phyloP scores from a whole-genome alignment of 352 stramenopile genomes.

The Phytophthora pistaciae region DNA sequence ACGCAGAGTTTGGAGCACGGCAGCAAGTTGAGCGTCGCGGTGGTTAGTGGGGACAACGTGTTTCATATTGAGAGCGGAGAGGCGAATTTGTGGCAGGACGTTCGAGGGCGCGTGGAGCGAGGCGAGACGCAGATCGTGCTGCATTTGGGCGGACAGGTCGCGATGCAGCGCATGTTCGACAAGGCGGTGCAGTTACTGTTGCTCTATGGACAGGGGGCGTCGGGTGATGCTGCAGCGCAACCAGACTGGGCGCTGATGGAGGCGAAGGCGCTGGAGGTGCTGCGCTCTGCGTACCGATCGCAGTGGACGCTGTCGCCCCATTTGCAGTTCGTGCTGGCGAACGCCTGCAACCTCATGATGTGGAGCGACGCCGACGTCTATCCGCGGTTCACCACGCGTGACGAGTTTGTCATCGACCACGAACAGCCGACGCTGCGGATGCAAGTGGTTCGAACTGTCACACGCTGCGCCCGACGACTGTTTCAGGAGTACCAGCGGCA shows the following conservation, averaged over 20 bases:
- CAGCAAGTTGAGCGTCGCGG: constrained; percentile 35
- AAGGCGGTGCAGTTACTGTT: constrained; percentile 69
- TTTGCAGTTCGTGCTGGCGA: constrained; percentile 64
- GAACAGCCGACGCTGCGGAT: constrained; percentile 76
- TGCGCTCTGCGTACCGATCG: constrained; percentile 73
- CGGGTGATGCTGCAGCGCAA: constrained; percentile 8
- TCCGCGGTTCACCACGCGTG: constrained; percentile 60
- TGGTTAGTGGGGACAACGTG: constrained; percentile 63
- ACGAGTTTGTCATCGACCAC: constrained; percentile 67
- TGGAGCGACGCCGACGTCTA: constrained; percentile 85
- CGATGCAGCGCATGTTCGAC: constrained; percentile 76
- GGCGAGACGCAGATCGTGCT: constrained; percentile 53
- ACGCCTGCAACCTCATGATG: constrained; percentile 85
- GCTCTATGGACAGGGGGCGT: constrained; percentile 47
- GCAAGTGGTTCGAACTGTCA: constrained; percentile 77
- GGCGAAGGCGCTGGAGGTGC: constrained; percentile 48
- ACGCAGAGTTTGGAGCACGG: constrained; percentile 54
- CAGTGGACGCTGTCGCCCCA: constrained; percentile 68
- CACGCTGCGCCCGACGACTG: constrained; percentile 63
- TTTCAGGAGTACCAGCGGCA: constrained; percentile 86
- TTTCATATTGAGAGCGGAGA: constrained; percentile 57
- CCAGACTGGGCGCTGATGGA: constrained; percentile 60
- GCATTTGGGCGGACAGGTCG: constrained; percentile 78
- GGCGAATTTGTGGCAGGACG: constrained; percentile 54
- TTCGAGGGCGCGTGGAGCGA: constrained; percentile 46